Base-by-base conservation (phyloP, 495 filamentous ascomycete species). In the Aspergillus ostianus region DNA sequence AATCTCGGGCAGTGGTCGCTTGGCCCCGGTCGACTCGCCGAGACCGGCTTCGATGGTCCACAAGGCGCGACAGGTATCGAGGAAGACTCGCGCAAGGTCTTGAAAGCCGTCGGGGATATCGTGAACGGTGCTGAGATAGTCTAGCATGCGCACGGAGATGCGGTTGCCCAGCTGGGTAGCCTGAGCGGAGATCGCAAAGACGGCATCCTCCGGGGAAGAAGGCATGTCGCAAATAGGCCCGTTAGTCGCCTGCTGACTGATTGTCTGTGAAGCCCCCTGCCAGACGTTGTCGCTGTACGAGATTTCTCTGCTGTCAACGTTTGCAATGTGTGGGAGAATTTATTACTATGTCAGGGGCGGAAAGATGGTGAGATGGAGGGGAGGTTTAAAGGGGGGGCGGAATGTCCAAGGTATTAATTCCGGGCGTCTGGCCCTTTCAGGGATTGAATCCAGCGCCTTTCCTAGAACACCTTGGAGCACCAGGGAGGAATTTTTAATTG, bases 121-220 rank as follows among this genome's bases (percentile, higher is more conserved):
- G 48, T 79, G 74, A 32, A 71, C 71, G 6, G 79, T 76, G 47
- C 74, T 81, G 20, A 84, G 73, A 59, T 82, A 83, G 59, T 84
- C 80, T 46, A 84, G 76, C 73, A 83, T 80, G 59, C 77, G 82
- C 19, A 84, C 76, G 1, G 82, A 76, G 59, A 82, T 80, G 55
- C 73, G 73, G 62, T 84, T 81, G 50, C 79, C 80, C 4, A 69
- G 51, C 59, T 69, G 66, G 1, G 66, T 69, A 50, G 66, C 66
- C 23, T 59, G 57, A 20, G 66, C 63, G 47, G 66, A 66, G 49
- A 69, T 56, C 3, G 61, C 63, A 55, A 58, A 60, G 27, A 69
- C 63, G 51, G 56, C 55, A 27, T 69, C 63, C 56, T 69, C 61
- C 51, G 66, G 6, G 32, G 48, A 18, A 51, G 52, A 30, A 53